Percentiles rank a stretch among this genome's conserved stretches.
phyloP scores from a whole-genome alignment of 192 early-diverging fungal species.

The Neocallimastix lanati region DNA sequence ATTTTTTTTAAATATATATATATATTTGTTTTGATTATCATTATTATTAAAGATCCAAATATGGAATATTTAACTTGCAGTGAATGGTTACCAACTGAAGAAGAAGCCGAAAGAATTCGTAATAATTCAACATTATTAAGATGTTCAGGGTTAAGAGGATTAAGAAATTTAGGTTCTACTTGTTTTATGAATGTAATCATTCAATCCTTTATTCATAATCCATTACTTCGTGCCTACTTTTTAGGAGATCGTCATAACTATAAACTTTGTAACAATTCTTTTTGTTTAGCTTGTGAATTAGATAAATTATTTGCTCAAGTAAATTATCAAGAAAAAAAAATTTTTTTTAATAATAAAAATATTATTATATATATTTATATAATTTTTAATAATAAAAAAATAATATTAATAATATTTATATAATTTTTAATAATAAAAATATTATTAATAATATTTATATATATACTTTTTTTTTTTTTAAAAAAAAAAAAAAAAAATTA shows the following conservation, averaged over 20 bases:
- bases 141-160: conserved; percentile 58
- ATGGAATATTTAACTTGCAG: conserved; percentile 17
- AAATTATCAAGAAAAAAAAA: not conserved
- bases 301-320: conserved; percentile 64
- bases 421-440: no score
- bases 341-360: not conserved
- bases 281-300: conserved; percentile 88
- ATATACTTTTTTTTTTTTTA: no score
- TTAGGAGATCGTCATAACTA: conserved; percentile 75
- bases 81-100: conserved; percentile 35
- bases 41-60: conserved; percentile 27
- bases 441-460: no score
- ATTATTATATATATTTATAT: not conserved
- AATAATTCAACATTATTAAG: conserved; percentile 11
- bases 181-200: conserved; percentile 92
- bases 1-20: no score
- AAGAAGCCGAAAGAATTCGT: conserved; percentile 25
- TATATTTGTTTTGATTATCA: no score
- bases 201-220: conserved; percentile 83
- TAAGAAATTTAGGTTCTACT: conserved; percentile 82
- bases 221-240: conserved; percentile 71
- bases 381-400: no score
- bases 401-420: no score
- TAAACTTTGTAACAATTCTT: conserved; percentile 21
- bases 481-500: no score